Conservation (phyloP, 495 filamentous ascomycete genomes). For the Penicillium crystallinum region DNA sequence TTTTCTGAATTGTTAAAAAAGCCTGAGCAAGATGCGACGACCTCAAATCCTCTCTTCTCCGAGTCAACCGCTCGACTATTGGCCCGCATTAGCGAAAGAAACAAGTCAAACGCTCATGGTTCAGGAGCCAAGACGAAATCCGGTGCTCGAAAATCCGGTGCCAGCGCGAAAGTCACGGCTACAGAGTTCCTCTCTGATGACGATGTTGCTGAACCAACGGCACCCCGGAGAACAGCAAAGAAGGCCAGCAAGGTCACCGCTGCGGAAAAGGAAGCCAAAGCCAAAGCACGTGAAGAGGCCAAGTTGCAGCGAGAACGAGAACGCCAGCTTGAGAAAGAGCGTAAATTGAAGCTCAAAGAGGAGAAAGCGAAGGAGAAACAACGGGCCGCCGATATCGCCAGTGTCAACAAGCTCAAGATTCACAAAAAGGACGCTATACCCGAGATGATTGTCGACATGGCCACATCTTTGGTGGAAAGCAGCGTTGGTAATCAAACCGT, state of each 20-base stretch:
- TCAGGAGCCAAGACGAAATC: slow-evolving; percentile 1
- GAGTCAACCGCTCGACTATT: slow-evolving; percentile 40
- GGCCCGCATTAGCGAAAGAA: slow-evolving; percentile 17
- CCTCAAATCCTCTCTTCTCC: slow-evolving; percentile 23
- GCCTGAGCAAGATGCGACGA: not conserved
- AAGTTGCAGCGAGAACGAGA: slow-evolving; percentile 44
- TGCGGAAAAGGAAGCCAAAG: slow-evolving; percentile 51
- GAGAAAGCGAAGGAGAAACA: slow-evolving; percentile 62
- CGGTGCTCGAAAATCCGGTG: slow-evolving; percentile 1
- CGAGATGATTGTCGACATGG: slow-evolving; percentile 83
- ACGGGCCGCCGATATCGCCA: slow-evolving; percentile 60
- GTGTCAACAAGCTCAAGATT: slow-evolving; percentile 69
- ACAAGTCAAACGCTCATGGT: not conserved
- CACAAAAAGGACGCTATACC: slow-evolving; percentile 70
- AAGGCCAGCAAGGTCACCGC: slow-evolving; percentile 32
- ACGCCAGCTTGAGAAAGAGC: slow-evolving; percentile 43
- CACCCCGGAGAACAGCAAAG: slow-evolving; percentile 18
- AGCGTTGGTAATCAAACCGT: slow-evolving; percentile 46
- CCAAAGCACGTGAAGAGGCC: slow-evolving; percentile 44
- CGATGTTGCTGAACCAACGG: slow-evolving; percentile 22
- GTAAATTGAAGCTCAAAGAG: slow-evolving; percentile 45
- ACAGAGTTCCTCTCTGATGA: slow-evolving; percentile 12
- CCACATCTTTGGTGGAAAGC: slow-evolving; percentile 46
- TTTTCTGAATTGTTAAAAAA: slow-evolving; percentile 26
- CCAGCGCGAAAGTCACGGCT: not conserved